A percentile compares a stretch with the other conserved stretches of the same genome.
phyloP scores from a whole-genome alignment of 306 rosid species.

The Elaeagnus macrophylla region DNA sequence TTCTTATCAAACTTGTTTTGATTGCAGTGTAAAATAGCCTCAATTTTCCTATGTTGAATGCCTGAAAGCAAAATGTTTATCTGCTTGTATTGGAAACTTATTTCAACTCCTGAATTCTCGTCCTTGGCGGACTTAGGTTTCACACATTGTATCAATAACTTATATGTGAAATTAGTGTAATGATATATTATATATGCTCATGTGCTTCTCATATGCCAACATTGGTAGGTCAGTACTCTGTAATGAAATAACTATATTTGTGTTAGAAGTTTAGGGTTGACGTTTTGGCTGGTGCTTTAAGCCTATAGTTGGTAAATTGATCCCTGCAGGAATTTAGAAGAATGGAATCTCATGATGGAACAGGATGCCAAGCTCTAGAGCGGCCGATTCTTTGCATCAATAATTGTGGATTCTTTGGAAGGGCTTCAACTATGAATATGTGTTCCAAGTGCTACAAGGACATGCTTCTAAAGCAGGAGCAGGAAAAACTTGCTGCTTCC shows the following conservation, averaged over 20 bases:
- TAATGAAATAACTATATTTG: too few relatives aligned
- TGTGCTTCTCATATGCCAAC: too few relatives aligned
- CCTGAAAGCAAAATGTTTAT: not conserved
- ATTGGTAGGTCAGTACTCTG: too few relatives aligned
- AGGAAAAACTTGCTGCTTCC: constrained; percentile 46
- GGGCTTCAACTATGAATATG: constrained; percentile 76
- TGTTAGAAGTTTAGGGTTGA: too few relatives aligned
- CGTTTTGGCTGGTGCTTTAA: too few relatives aligned
- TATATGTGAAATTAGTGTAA: not conserved
- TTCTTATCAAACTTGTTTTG: too few relatives aligned
- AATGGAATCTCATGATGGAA: constrained; percentile 76
- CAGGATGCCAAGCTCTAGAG: constrained; percentile 70
- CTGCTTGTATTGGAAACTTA: not conserved
- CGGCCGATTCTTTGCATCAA: constrained; percentile 62
- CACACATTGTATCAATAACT: not conserved
- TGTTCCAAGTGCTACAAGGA: constrained; percentile 82
- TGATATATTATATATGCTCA: not conserved
- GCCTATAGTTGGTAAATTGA: too few relatives aligned
- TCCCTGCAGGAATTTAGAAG: constrained; percentile 30
- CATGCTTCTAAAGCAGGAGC: constrained; percentile 62
- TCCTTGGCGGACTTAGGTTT: not conserved
- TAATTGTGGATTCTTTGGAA: constrained; percentile 75
- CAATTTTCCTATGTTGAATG: not conserved
- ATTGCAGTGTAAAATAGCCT: too few relatives aligned
- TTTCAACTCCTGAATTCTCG: not conserved